Evolutionary conservation across 2,329 filamentous ascomycete species (phyloP).

Genomic region (Chaetomium globosum): DNA sequence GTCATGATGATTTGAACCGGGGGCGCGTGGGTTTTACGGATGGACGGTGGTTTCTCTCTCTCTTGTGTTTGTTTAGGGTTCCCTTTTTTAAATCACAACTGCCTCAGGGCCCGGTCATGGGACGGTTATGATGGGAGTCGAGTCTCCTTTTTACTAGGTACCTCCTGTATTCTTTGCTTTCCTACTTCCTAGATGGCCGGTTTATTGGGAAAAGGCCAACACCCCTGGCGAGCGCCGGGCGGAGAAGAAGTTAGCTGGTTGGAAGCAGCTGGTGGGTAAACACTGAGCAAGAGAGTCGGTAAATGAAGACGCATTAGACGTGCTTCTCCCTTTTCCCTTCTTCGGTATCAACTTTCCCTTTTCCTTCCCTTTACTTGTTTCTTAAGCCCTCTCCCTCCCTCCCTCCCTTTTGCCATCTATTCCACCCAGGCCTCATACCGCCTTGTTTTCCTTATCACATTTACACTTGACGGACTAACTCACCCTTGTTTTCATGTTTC

Average conservation of each 20-base stretch:
- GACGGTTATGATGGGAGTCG: conserved; percentile 3
- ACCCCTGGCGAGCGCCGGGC: too few relatives aligned
- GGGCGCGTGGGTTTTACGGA: background rate
- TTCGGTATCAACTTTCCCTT: background rate
- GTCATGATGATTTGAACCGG: background rate
- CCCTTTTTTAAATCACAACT: conserved; percentile 10
- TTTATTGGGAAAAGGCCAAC: background rate
- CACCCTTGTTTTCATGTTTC: background rate
- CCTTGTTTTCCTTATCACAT: background rate
- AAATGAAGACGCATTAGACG: background rate
- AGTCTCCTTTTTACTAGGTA: background rate
- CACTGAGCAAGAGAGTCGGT: background rate
- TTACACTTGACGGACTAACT: background rate
- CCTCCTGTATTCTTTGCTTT: background rate
- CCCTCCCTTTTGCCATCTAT: background rate
- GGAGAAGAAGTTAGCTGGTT: too few relatives aligned
- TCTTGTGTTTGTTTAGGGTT: background rate
- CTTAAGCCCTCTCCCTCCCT: background rate
- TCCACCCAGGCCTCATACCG: background rate
- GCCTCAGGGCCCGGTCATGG: conserved; percentile 19
- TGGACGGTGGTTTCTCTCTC: background rate
- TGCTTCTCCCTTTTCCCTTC: background rate
- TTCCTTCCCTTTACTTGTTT: background rate
- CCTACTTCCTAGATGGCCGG: conserved; percentile 1
- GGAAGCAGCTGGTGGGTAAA: too few relatives aligned